phyloP scores from a whole-genome alignment of 352 stramenopile genomes.

The Phytophthora pseudosyringae region DNA sequence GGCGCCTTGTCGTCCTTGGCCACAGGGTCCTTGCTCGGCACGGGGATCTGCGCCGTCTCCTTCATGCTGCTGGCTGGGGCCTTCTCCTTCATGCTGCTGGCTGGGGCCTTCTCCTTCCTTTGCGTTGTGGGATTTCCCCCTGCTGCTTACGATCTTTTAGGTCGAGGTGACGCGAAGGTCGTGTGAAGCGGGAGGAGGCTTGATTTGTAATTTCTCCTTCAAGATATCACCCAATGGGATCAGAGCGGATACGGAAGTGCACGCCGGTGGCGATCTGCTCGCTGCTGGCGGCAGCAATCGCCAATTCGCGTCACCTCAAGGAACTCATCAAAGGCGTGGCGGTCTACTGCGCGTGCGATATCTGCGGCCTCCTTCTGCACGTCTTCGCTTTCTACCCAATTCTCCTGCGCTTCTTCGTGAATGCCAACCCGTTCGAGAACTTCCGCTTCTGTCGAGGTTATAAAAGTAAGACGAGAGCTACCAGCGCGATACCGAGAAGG shows the following conservation, averaged over 20 bases:
- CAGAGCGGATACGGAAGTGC: no score
- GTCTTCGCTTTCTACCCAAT: no score
- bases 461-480: no score
- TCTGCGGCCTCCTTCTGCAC: no score
- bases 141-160: slow-evolving; percentile 29
- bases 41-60: slow-evolving; percentile 64
- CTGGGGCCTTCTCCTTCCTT: slow-evolving; percentile 34
- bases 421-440: slow-evolving; percentile 55
- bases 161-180: slow-evolving; percentile 16
- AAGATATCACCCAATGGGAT: no score
- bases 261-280: no score
- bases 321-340: no score
- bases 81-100: slow-evolving; percentile 60
- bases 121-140: slow-evolving; percentile 30
- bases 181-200: neutral
- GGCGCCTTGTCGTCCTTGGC: slow-evolving; percentile 51
- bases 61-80: slow-evolving; percentile 59
- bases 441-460: no score
- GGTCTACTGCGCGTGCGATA: no score
- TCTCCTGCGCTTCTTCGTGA: slow-evolving; percentile 49
- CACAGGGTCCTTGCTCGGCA: slow-evolving; percentile 63
- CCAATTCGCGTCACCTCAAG: no score
- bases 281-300: no score
- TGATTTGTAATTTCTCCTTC: neutral
- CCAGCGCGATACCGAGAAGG: no score